Evolutionary conservation across 2,329 filamentous ascomycete genomes (phyloP).

Genomic region (Cladophialophora yegresii): DNA sequence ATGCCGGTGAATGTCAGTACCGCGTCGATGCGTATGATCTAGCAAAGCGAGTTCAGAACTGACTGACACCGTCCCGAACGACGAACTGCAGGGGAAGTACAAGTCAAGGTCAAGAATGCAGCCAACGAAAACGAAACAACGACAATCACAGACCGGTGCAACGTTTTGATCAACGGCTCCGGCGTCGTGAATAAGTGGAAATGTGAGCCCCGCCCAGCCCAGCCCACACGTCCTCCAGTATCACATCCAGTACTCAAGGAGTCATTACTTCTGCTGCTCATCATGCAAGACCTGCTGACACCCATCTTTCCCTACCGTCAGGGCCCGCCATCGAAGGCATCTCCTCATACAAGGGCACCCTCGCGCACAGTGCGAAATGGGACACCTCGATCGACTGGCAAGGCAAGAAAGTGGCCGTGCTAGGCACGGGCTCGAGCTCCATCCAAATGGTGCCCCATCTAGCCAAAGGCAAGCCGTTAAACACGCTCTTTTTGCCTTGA

Average conservation of each 20-base stretch:
- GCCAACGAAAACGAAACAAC: conserved; percentile 16
- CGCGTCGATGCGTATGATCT: conserved; percentile 12
- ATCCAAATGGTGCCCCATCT: conserved; percentile 50
- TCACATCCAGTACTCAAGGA: not conserved
- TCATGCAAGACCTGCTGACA: not conserved
- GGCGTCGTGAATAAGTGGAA: conserved; percentile 46
- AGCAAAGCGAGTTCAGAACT: not conserved
- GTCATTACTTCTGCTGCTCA: too few relatives aligned
- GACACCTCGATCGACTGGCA: conserved; percentile 50
- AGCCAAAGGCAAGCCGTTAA: conserved; percentile 29
- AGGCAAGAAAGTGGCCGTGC: conserved; percentile 62
- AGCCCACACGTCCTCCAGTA: not conserved
- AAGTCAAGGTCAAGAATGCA: conserved; percentile 8
- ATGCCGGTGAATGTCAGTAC: conserved; percentile 21
- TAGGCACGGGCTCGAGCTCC: conserved; percentile 66
- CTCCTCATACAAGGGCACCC: conserved; percentile 40
- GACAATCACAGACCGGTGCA: conserved; percentile 19
- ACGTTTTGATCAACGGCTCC: conserved; percentile 45
- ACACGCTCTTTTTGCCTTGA: not conserved
- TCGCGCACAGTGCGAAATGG: conserved; percentile 42
- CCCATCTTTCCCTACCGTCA: conserved; percentile 30
- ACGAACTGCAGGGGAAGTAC: conserved; percentile 11
- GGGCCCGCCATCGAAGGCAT: conserved; percentile 46
- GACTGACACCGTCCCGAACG: not conserved
- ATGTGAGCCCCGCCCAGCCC: conserved; percentile 24